Evolutionary conservation across 108 stramenopile genomes (phyloP), one percentile per base, ranked within the genome.

Genomic region (Nitzschia sp.): DNA sequence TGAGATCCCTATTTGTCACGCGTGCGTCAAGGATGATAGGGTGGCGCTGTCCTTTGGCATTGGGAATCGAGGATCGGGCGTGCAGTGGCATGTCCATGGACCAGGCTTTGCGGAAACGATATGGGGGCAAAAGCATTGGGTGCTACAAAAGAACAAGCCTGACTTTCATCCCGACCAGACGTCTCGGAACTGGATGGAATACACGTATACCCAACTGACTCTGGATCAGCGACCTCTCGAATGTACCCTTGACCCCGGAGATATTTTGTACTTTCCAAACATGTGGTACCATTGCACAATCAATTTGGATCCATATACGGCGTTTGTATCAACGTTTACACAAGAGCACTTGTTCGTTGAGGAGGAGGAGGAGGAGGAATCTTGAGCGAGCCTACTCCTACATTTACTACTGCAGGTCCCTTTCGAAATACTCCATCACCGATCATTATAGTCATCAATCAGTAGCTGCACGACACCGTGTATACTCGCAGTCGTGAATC

Each of bases 271-370:
- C 68, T 94, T 96, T 66, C 72, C 67, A 26, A 26, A 66, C 34
- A 66, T 66, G 66, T 96, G 90, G 92, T 81, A 76, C 45, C 96
- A 96, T 76, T 93, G 93, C 0, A 96, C 92, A 15, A 87, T 96
- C 68, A 96, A 96, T 65, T 68, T 92, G 38, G 90, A 91, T 66
- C 74, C 75, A 27, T 95, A 95, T 66, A 96, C 93, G 6, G 89
- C 80, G n/a, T 96, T 95, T 77, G 82, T 96, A 5, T 91, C 91
- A 2, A 81, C 90, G 25, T 96, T 96, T 65, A 92, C 93, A 9
- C 76, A 85, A 45, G 88, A 90, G 53, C 86, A 91, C 32, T 26
- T 72, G 26, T 77, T 61, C 35, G 69, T 77, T 27, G 55, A 73
- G 1, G 22, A 62, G 27, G 19, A 25, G 19, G 3, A 41, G 33